A percentile compares a stretch with the other conserved stretches of the same genome.
These are phyloP conservation scores for Streptanthus diversifolius DNA, from an alignment of 345 rosid genomes.

Conservation along the genomic window DNA sequence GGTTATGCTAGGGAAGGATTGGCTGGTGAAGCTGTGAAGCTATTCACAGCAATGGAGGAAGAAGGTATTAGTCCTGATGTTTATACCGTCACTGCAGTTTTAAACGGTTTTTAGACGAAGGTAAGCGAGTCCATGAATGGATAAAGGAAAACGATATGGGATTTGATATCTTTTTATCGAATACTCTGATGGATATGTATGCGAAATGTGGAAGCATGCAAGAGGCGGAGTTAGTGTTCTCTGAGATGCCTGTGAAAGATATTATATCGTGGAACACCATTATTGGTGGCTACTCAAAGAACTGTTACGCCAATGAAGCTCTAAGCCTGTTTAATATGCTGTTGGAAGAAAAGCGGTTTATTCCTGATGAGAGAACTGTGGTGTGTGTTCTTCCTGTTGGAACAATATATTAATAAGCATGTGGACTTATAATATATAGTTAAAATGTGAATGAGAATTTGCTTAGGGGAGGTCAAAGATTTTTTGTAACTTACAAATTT, in stretches of 20 bases:
- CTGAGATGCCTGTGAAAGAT: conserved; percentile 50
- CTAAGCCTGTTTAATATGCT: conserved; percentile 42
- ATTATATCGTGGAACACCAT: conserved; percentile 66
- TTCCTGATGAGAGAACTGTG: conserved; percentile 54
- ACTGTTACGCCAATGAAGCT: conserved; percentile 58
- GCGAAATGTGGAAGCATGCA: conserved; percentile 71
- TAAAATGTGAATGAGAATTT: too few species aligned
- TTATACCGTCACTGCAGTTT: conserved; percentile 50
- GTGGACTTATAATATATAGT: too few species aligned
- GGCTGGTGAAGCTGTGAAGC: conserved; percentile 47
- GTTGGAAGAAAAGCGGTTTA: conserved; percentile 37
- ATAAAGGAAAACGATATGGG: conserved; percentile 45
- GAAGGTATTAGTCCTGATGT: conserved; percentile 53
- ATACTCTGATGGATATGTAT: conserved; percentile 77
- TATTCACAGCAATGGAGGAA: conserved; percentile 49
- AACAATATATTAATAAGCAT: too few species aligned
- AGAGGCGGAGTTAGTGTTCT: conserved; percentile 52
- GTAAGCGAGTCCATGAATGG: conserved; percentile 55
- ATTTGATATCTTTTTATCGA: conserved; percentile 46
- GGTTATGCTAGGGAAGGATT: conserved; percentile 61
- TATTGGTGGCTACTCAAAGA: conserved; percentile 69
- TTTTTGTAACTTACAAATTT: too few species aligned
- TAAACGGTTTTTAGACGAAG: conserved; percentile 53
- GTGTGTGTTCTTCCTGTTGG: conserved; percentile 63
- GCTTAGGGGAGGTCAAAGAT: too few species aligned